Percentiles rank a stretch among this genome's conserved stretches.
Evolutionary conservation across 306 rosid species (phyloP).

Genomic region (Dicorynia guianensis): DNA sequence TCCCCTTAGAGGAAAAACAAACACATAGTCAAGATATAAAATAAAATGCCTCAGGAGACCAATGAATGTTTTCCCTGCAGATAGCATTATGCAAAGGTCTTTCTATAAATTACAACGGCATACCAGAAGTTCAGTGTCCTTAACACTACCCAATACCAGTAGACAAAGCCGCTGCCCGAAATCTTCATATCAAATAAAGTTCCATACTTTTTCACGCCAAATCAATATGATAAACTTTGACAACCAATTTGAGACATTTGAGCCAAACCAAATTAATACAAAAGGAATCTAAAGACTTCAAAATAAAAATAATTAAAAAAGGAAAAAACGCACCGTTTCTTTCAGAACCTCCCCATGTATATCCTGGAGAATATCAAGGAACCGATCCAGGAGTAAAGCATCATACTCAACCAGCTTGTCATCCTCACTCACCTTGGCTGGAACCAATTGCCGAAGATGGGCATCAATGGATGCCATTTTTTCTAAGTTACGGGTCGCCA

Average conservation of each 20-base stretch:
- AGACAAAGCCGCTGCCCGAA: conserved; percentile 22
- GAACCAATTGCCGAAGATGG: conserved; percentile 78
- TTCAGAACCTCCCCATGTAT: conserved; percentile 84
- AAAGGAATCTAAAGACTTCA: conserved; percentile 7
- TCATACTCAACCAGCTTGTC: conserved; percentile 88
- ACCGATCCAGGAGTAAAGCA: conserved; percentile 86
- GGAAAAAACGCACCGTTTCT: conserved; percentile 66
- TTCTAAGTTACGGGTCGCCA: conserved; percentile 69
- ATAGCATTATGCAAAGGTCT: neutral
- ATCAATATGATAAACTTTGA: conserved; percentile 17
- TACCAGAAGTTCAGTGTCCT: conserved; percentile 17
- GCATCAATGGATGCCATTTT: conserved; percentile 88
- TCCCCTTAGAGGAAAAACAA: conserved; percentile 8
- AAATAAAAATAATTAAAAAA: neutral
- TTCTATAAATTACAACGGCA: conserved; percentile 29
- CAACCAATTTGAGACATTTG: conserved; percentile 11
- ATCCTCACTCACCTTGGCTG: conserved; percentile 83
- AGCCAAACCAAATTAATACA: conserved; percentile 30
- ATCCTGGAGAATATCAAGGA: conserved; percentile 84
- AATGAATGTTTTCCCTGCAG: conserved; percentile 2
- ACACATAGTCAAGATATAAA: conserved; percentile 13
- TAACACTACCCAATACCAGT: conserved; percentile 16
- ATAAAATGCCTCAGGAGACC: conserved; percentile 1
- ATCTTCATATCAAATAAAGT: conserved; percentile 23
- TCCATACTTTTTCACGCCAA: conserved; percentile 33